Evolutionary conservation across 2,329 filamentous ascomycete species (phyloP).

Genomic region (Aspergillus spinulosporus): DNA sequence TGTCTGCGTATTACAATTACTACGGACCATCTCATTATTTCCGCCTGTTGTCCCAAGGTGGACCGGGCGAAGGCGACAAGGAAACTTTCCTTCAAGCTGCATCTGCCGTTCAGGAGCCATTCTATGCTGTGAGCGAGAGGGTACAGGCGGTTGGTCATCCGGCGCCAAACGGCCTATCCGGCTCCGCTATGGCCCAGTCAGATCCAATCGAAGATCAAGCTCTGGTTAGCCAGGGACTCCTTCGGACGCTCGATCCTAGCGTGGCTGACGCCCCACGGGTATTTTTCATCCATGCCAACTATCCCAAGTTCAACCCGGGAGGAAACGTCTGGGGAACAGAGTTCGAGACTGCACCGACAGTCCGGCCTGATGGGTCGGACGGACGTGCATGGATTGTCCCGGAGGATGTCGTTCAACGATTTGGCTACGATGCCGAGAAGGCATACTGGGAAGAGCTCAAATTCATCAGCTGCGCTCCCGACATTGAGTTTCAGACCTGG

Average conservation of each 20-base stretch:
- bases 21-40: constrained; percentile 42
- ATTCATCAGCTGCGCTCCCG: constrained; percentile 41
- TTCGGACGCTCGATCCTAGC: constrained; percentile 35
- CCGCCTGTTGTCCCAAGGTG: constrained; percentile 41
- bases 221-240: constrained; percentile 33
- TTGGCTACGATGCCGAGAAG: constrained; percentile 43
- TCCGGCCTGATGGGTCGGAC: constrained; percentile 37
- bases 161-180: constrained; percentile 28
- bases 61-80: constrained; percentile 42
- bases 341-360: constrained; percentile 40
- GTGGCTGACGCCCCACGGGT: constrained; percentile 34
- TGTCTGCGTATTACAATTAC: constrained; percentile 41
- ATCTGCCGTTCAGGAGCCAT: constrained; percentile 33
- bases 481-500: constrained; percentile 38
- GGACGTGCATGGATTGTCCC: constrained; percentile 40
- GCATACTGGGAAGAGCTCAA: constrained; percentile 45
- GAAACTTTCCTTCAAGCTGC: constrained; percentile 42
- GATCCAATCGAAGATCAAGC: constrained; percentile 42
- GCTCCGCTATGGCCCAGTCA: constrained; percentile 42
- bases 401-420: constrained; percentile 34
- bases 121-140: constrained; percentile 40
- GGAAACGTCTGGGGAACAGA: constrained; percentile 41
- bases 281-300: constrained; percentile 45
- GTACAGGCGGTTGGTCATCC: constrained; percentile 38
- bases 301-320: constrained; percentile 45